Evolutionary conservation across 176 grass and related monocot species (phyloP), one percentile per base, ranked within the genome.

Genomic region (Lolium perenne): DNA sequence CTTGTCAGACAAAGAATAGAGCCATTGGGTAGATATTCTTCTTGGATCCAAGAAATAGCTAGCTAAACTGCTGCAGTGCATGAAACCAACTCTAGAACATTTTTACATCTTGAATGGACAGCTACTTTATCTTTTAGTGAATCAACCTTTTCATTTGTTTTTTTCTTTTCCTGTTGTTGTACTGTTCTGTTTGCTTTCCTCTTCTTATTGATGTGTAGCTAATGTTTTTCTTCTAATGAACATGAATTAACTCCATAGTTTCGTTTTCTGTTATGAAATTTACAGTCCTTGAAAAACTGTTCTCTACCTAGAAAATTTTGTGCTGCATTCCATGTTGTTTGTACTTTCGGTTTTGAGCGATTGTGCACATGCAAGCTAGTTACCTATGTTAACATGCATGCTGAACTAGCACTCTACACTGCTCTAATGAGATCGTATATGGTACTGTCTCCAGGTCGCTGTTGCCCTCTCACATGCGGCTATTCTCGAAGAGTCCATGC

Each of bases 401-500:
- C 4, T 66, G 22, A 49, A 5, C 78, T 65, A 65, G 60, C 23
- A 10, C 50, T n/a, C 25, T 45, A 23, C 29, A 2, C 6, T 10
- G 38, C 38, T 76, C 10, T 83, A 61, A 55, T 13, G 45, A 82
- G 70, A 1, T 78, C 20, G 26, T 82, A 62, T 55, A 80, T 78
- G 77, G 40, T 79, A 26, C 77, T 47, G 8, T 79, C 3, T 85
- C 1, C 73, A 76, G 73, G 73, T 76, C 18, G 73, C 73, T 0
- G 73, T 76, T 9, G 73, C 73, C 1, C 73, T 76, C 1, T 76
- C 73, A 32, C 73, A 76, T 0, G 73, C 73, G 4, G 73, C 73
- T 54, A 76, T 76, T 38, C 73, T 76, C 9, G 73, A 76, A 76
- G 73, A 76, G 2, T 76, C 73, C 15, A 76, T 76, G 73, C 48